A percentile compares a stretch with the other conserved stretches of the same genome.
Conservation (phyloP, 2,329 filamentous ascomycete species). For the Apiospora malaysiana region DNA sequence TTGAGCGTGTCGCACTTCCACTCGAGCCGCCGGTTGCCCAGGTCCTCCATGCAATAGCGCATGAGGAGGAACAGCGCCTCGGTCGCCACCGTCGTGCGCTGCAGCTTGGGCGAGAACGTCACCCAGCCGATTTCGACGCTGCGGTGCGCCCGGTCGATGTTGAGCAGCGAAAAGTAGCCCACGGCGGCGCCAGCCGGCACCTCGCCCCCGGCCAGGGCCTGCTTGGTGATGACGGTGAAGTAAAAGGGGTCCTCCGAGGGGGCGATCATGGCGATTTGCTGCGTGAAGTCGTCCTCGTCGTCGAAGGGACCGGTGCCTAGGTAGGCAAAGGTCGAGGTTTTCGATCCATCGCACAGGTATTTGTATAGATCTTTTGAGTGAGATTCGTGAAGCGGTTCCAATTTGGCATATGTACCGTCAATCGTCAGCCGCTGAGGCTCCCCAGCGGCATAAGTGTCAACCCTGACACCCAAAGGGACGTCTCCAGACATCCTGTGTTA, state of each 20-base stretch:
- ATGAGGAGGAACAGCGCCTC: constrained; percentile 64
- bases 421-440: constrained; percentile 9
- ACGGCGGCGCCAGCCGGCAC: constrained; percentile 27
- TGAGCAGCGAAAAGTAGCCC: constrained; percentile 43
- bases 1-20: constrained; percentile 70
- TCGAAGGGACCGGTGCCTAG: constrained; percentile 34
- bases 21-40: constrained; percentile 63
- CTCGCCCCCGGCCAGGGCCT: constrained; percentile 19
- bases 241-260: constrained; percentile 31
- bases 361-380: constrained; percentile 22
- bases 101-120: constrained; percentile 54
- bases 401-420: background rate
- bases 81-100: constrained; percentile 61
- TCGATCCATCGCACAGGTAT: constrained; percentile 18
- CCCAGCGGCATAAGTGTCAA: constrained; percentile 18
- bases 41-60: constrained; percentile 56
- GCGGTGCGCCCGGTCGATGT: constrained; percentile 53
- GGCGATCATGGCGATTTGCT: constrained; percentile 27
- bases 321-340: constrained; percentile 29
- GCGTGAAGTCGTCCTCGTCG: constrained; percentile 30
- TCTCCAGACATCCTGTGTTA: background rate
- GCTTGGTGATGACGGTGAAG: constrained; percentile 34
- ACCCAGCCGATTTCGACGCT: constrained; percentile 64
- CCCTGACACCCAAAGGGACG: constrained; percentile 14
- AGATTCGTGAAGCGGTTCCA: constrained; percentile 13